A percentile compares a stretch with the other conserved stretches of the same genome.
These are phyloP conservation scores for Coemansia umbellata DNA, from an alignment of 192 early-diverging fungal genomes.

Conservation along the genomic window DNA sequence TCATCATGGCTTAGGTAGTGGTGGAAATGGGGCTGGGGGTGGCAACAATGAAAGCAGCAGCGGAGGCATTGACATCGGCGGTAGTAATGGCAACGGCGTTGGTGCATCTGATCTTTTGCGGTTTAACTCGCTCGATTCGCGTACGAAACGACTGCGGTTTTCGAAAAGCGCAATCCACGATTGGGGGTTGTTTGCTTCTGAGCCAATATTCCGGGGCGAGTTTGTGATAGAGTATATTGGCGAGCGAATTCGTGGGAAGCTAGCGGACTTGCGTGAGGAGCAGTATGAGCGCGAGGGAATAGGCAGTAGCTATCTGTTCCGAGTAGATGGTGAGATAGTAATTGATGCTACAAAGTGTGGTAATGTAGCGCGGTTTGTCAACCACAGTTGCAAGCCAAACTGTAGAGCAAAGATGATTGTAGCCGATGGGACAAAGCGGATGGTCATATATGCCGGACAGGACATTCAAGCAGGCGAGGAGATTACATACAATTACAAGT, in stretches of 20 bases:
- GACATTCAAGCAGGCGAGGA: constrained; percentile 94
- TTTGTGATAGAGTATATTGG: constrained; percentile 99
- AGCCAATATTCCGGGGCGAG: constrained; percentile 88
- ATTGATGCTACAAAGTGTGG: constrained; percentile 98
- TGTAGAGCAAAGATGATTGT: constrained; percentile 94
- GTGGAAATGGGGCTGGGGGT: constrained; percentile 5
- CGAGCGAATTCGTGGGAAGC: constrained; percentile 89
- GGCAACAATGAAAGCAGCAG: background rate
- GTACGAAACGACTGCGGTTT: constrained; percentile 88
- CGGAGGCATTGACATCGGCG: background rate
- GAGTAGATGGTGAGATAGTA: constrained; percentile 91
- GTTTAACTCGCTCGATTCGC: constrained; percentile 90
- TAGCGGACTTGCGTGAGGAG: constrained; percentile 93
- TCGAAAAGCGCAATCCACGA: constrained; percentile 95
- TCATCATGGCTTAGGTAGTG: constrained; percentile 6
- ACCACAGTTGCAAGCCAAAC: constrained; percentile 99
- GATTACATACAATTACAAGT: constrained; percentile 99
- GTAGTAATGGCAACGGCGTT: background rate
- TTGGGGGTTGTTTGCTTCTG: constrained; percentile 96
- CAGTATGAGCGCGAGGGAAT: constrained; percentile 92
- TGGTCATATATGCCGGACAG: constrained; percentile 96
- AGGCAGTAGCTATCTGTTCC: constrained; percentile 91
- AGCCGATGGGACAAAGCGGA: constrained; percentile 88
- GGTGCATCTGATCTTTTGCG: constrained; percentile 66
- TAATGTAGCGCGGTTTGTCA: constrained; percentile 96